Evolutionary conservation across 495 filamentous ascomycete genomes (phyloP).

Genomic region (Margaritispora aquatica): DNA sequence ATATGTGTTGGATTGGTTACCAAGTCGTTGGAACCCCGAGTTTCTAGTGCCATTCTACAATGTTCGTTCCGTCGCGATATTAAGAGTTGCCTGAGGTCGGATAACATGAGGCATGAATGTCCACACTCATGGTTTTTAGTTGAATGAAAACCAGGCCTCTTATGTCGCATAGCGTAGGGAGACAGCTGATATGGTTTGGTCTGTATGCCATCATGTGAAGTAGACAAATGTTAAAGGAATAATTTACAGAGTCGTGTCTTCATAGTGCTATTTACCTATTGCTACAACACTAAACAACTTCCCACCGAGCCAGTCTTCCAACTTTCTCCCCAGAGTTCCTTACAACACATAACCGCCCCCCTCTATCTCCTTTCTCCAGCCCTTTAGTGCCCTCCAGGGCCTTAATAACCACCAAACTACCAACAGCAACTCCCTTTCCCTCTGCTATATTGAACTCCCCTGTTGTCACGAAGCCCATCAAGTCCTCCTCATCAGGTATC

Average conservation of each 20-base stretch:
- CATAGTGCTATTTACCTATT: neutral
- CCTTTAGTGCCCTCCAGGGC: conserved; percentile 34
- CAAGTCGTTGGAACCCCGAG: too few relatives aligned
- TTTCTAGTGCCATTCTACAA: too few relatives aligned
- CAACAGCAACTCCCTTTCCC: conserved; percentile 71
- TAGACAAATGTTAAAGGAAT: neutral
- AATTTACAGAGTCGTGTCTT: neutral
- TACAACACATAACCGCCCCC: conserved; percentile 64
- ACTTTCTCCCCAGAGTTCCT: conserved; percentile 68
- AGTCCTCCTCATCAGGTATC: conserved; percentile 65
- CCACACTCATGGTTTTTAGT: too few relatives aligned
- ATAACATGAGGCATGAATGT: too few relatives aligned
- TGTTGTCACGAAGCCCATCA: conserved; percentile 88
- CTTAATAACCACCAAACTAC: conserved; percentile 57
- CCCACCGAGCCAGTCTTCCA: conserved; percentile 78
- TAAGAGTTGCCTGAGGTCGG: too few relatives aligned
- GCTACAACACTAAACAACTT: conserved; percentile 44
- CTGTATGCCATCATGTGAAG: too few relatives aligned
- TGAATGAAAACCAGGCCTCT: too few relatives aligned
- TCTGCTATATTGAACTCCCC: conserved; percentile 78
- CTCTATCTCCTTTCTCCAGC: conserved; percentile 27
- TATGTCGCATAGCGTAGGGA: too few relatives aligned
- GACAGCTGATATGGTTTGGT: too few relatives aligned
- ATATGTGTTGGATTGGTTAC: too few relatives aligned
- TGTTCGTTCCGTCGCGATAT: too few relatives aligned